phyloP scores from a whole-genome alignment of 2,329 filamentous ascomycete species.

The Diaporthe nobilis region DNA sequence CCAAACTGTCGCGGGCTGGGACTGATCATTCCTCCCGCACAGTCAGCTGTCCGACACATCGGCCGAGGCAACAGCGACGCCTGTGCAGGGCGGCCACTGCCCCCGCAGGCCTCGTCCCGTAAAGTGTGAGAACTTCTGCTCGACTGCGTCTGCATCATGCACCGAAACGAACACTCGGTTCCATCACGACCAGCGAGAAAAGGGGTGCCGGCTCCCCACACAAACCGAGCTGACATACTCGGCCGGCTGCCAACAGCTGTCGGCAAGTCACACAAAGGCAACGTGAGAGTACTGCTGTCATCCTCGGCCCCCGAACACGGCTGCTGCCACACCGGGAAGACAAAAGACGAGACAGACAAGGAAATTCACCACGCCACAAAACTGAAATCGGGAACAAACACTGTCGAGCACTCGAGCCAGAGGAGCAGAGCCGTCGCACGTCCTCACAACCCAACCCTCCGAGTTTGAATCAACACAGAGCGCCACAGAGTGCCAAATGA shows the following conservation, averaged over 20 bases:
- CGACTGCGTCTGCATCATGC: slow-evolving; percentile 16
- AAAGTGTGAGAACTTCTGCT: slow-evolving; percentile 25
- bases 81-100: slow-evolving; percentile 17
- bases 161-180: neutral
- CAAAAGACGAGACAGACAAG: slow-evolving; percentile 1
- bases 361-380: slow-evolving; percentile 14
- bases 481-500: neutral
- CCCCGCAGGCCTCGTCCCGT: slow-evolving; percentile 1
- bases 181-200: slow-evolving; percentile 15
- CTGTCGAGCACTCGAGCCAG: slow-evolving; percentile 21
- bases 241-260: neutral
- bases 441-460: slow-evolving; percentile 1
- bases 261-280: slow-evolving; percentile 2
- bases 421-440: slow-evolving; percentile 17
- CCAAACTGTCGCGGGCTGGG: slow-evolving; percentile 9
- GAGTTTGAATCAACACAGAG: slow-evolving; percentile 3
- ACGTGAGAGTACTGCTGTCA: slow-evolving; percentile 28
- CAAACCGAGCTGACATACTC: slow-evolving; percentile 6
- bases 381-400: neutral
- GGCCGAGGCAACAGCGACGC: neutral
- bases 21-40: slow-evolving; percentile 5
- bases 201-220: slow-evolving; percentile 20
- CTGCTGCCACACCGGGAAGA: slow-evolving; percentile 2
- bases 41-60: slow-evolving; percentile 13
- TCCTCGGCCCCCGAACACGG: neutral